A percentile compares a stretch with the other conserved stretches of the same genome.
These are phyloP conservation scores for Fraxinus cuspidata DNA, from an alignment of 257 asterid genomes.

Conservation along the genomic window DNA sequence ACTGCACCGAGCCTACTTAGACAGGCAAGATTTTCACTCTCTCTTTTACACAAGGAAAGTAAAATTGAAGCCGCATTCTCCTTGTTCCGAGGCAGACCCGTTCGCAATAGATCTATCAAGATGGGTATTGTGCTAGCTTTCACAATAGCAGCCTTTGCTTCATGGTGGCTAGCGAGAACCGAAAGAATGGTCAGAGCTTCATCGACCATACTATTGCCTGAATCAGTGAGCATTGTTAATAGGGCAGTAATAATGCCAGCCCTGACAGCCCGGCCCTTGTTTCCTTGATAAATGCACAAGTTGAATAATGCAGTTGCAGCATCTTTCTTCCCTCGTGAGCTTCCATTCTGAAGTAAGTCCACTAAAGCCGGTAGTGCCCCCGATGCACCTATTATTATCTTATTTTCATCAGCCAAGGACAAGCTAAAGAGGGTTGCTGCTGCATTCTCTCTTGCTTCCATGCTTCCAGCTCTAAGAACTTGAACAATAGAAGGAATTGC, in stretches of 20 bases:
- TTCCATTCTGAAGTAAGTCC: constrained; percentile 70
- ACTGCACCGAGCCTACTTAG: constrained; percentile 76
- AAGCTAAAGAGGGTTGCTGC: constrained; percentile 90
- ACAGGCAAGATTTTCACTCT: constrained; percentile 60
- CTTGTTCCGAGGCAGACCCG: constrained; percentile 69
- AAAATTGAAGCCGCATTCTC: constrained; percentile 79
- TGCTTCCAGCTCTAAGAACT: constrained; percentile 85
- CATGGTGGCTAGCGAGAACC: constrained; percentile 78
- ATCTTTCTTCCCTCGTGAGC: constrained; percentile 83
- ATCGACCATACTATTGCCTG: constrained; percentile 71
- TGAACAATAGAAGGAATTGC: constrained; percentile 90
- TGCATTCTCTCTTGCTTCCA: constrained; percentile 87
- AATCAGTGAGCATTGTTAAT: constrained; percentile 72
- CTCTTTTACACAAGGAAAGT: constrained; percentile 78
- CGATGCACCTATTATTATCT: constrained; percentile 86
- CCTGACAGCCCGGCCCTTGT: constrained; percentile 88
- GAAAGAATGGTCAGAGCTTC: constrained; percentile 89
- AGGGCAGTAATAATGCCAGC: constrained; percentile 74
- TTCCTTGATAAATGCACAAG: constrained; percentile 83
- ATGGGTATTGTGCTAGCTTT: constrained; percentile 79
- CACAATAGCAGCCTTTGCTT: constrained; percentile 72
- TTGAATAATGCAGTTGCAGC: constrained; percentile 93
- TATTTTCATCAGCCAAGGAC: constrained; percentile 85
- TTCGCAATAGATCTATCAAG: constrained; percentile 67
- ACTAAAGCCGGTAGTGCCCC: constrained; percentile 91